A percentile compares a stretch with the other conserved stretches of the same genome.
Evolutionary conservation across 1,284 basidiomycete genomes (phyloP).

Genomic region (Trichosporon sp.): DNA sequence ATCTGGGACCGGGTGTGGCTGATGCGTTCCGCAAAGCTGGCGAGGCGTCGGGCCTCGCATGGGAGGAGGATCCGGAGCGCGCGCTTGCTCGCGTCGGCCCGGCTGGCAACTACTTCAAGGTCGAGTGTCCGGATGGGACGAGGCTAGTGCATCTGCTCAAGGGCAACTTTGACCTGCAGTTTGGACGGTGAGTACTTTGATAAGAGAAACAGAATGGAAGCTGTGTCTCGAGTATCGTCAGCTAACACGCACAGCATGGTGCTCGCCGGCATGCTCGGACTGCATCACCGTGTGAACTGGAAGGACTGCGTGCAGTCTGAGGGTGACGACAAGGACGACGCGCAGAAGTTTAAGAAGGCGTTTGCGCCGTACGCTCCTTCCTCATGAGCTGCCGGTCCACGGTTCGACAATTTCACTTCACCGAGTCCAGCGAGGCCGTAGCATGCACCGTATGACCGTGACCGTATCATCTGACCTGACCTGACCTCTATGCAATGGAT

Average conservation of each 20-base stretch:
- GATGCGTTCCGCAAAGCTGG: conserved; percentile 66
- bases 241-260: conserved; percentile 64
- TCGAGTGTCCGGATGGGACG: conserved; percentile 80
- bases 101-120: conserved; percentile 72
- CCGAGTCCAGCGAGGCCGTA: not conserved
- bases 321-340: conserved; percentile 75
- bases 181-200: conserved; percentile 68
- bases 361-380: conserved; percentile 60
- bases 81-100: conserved; percentile 54
- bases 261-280: conserved; percentile 64
- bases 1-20: conserved; percentile 60
- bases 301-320: conserved; percentile 73
- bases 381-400: not conserved
- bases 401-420: not conserved
- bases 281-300: conserved; percentile 79
- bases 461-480: not conserved
- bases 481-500: conserved; percentile 3
- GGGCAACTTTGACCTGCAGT: conserved; percentile 80
- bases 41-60: conserved; percentile 58
- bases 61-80: conserved; percentile 58
- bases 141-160: conserved; percentile 78
- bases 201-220: not conserved
- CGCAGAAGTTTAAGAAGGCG: conserved; percentile 69
- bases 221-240: no score
- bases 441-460: not conserved